Evolutionary conservation across 2,329 filamentous ascomycete genomes (phyloP).

Genomic region (Botrytis pseudocinerea): DNA sequence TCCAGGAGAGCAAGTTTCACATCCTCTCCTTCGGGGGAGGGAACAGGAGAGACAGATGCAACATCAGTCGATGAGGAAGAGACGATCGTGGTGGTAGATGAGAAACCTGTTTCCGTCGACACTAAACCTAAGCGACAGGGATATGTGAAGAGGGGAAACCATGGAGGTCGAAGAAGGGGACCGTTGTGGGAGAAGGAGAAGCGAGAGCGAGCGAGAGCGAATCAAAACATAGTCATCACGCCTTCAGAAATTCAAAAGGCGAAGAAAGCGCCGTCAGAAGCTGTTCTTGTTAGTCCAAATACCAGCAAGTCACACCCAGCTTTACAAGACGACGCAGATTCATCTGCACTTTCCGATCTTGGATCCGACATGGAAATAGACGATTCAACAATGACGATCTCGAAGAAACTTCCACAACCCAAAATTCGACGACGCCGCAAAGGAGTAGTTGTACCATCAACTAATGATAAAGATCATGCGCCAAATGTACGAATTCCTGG

Average conservation of each 20-base stretch:
- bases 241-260: background rate
- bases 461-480: constrained; percentile 34
- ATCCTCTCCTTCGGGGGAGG: constrained; percentile 29
- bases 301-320: constrained; percentile 5
- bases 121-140: constrained; percentile 21
- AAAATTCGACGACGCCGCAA: constrained; percentile 28
- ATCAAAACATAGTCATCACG: background rate
- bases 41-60: constrained; percentile 35
- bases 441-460: constrained; percentile 27
- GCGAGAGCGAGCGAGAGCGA: background rate
- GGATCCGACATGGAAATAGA: constrained; percentile 25
- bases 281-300: constrained; percentile 1
- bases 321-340: constrained; percentile 22
- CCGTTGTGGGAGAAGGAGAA: constrained; percentile 23
- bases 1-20: constrained; percentile 24
- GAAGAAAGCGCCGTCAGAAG: background rate
- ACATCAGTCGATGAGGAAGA: constrained; percentile 42
- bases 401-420: constrained; percentile 20
- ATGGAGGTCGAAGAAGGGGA: constrained; percentile 23
- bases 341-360: constrained; percentile 24
- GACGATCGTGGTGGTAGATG: constrained; percentile 34
- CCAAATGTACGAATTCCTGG: constrained; percentile 57
- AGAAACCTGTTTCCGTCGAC: background rate
- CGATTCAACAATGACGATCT: constrained; percentile 25
- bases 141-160: constrained; percentile 7